phyloP scores from a whole-genome alignment of 1,139 yeast species.

The Pichia sp. region DNA sequence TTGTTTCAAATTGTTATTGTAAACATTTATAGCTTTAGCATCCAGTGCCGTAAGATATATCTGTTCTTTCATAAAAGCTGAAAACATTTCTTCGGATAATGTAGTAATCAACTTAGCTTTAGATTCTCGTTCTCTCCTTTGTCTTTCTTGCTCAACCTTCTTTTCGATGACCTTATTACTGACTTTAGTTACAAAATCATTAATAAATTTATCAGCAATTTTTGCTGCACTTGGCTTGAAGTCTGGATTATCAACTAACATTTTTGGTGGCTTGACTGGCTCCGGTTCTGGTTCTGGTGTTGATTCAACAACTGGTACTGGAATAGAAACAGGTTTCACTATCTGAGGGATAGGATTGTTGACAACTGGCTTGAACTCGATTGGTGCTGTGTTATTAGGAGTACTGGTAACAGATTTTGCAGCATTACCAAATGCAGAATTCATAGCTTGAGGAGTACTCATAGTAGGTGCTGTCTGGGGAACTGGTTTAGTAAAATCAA shows the following conservation, averaged over 20 bases:
- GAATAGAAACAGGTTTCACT: too few species aligned
- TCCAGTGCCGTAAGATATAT: slow-evolving; percentile 43
- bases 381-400: too few species aligned
- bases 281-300: neutral
- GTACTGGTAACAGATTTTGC: too few species aligned
- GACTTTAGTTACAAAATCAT: slow-evolving; percentile 36
- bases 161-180: slow-evolving; percentile 32
- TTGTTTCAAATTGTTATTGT: slow-evolving; percentile 25
- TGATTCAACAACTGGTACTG: too few species aligned
- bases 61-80: slow-evolving; percentile 60
- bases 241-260: slow-evolving; percentile 18
- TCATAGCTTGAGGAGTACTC: too few species aligned
- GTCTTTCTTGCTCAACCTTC: slow-evolving; percentile 28
- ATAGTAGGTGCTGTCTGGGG: neutral
- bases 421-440: too few species aligned
- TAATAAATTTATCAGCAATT: slow-evolving; percentile 35
- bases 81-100: slow-evolving; percentile 48
- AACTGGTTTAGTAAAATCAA: neutral
- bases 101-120: slow-evolving; percentile 36
- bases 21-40: slow-evolving; percentile 30
- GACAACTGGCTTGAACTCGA: too few species aligned
- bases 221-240: slow-evolving; percentile 23
- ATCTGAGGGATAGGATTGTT: too few species aligned
- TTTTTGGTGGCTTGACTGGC: slow-evolving; percentile 15
- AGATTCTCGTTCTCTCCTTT: slow-evolving; percentile 31